Percentiles rank a stretch among this genome's conserved stretches.
Evolutionary conservation across 495 filamentous ascomycete species (phyloP).

Genomic region (Daldinia childiae): DNA sequence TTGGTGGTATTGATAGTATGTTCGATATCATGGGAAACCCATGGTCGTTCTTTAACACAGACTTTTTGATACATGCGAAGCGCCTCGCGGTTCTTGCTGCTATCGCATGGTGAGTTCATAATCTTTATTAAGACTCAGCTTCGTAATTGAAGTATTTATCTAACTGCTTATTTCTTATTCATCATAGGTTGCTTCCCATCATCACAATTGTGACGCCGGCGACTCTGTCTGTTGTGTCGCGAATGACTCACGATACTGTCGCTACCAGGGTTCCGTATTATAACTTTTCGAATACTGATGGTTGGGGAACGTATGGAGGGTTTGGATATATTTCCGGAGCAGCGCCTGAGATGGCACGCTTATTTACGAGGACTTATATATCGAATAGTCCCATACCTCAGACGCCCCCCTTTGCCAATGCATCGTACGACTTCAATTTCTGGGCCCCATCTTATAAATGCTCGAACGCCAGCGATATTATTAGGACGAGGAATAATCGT

Average conservation of each 20-base stretch:
- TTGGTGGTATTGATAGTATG: slow-evolving; percentile 33
- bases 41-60: background rate
- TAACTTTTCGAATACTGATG: slow-evolving; percentile 17
- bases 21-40: slow-evolving; percentile 32
- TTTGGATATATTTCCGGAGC: slow-evolving; percentile 11
- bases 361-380: slow-evolving; percentile 30
- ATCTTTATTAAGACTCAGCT: background rate
- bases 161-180: background rate
- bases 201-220: background rate
- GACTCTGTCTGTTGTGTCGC: background rate
- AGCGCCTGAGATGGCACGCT: slow-evolving; percentile 25
- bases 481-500: slow-evolving; percentile 12
- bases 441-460: slow-evolving; percentile 38
- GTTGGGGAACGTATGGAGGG: slow-evolving; percentile 20
- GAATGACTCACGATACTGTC: background rate
- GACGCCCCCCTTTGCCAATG: slow-evolving; percentile 20
- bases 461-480: slow-evolving; percentile 9
- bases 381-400: slow-evolving; percentile 19
- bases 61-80: background rate
- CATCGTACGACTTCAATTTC: slow-evolving; percentile 29
- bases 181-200: background rate
- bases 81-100: background rate
- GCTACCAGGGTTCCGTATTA: slow-evolving; percentile 6
- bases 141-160: background rate
- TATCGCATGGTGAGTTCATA: background rate